A percentile compares a stretch with the other conserved stretches of the same genome.
phyloP scores from a whole-genome alignment of 441 rosid species.

The Brassica balearica region DNA sequence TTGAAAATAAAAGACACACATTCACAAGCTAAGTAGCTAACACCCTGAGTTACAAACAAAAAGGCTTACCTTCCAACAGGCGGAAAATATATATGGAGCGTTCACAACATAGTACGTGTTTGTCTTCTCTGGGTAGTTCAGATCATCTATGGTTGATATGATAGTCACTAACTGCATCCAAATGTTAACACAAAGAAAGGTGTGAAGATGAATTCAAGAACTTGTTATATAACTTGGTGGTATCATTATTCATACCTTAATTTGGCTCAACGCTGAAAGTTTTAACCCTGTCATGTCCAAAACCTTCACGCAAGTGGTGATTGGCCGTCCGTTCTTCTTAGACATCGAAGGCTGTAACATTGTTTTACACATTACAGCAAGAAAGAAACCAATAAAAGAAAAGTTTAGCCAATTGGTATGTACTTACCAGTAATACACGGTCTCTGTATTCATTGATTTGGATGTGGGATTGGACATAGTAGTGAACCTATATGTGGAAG shows the following conservation, averaged over 20 bases:
- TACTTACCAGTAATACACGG: slow-evolving; percentile 79
- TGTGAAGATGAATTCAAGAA: slow-evolving; percentile 2
- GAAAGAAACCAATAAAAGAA: background rate
- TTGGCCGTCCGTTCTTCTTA: slow-evolving; percentile 72
- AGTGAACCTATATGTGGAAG: slow-evolving; percentile 66
- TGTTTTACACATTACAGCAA: slow-evolving; percentile 37
- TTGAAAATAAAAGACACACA: slow-evolving; percentile 11
- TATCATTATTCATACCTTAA: slow-evolving; percentile 58
- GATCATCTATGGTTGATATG: slow-evolving; percentile 84
- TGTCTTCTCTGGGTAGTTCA: slow-evolving; percentile 98
- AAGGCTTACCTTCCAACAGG: slow-evolving; percentile 86
- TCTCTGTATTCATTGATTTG: slow-evolving; percentile 97
- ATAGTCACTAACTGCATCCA: slow-evolving; percentile 77
- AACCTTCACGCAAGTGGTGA: slow-evolving; percentile 85
- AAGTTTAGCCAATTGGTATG: slow-evolving; percentile 11
- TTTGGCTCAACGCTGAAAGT: slow-evolving; percentile 84
- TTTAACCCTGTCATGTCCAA: slow-evolving; percentile 93
- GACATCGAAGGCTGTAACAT: slow-evolving; percentile 78
- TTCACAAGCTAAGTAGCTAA: slow-evolving; percentile 16
- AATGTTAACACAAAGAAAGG: background rate
- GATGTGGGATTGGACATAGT: slow-evolving; percentile 91
- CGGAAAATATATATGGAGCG: slow-evolving; percentile 90
- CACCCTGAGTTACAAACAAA: slow-evolving; percentile 1
- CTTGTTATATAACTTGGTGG: background rate
- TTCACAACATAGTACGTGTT: slow-evolving; percentile 84